These are phyloP conservation scores for Fragaria vesca DNA, from an alignment of 306 rosid species.

Conservation along the genomic window DNA sequence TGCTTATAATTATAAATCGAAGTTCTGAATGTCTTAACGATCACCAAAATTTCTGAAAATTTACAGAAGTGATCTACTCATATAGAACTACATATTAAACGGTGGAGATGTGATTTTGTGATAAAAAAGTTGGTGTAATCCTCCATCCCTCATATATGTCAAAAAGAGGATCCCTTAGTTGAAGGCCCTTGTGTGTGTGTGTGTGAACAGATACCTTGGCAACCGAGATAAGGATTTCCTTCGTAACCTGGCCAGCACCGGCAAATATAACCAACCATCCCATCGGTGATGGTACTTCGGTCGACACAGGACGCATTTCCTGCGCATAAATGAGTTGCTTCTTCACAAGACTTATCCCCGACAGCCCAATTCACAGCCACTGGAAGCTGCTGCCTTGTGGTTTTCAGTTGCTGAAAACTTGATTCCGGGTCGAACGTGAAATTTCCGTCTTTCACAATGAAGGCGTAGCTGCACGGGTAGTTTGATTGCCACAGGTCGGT, in stretches of 20 bases:
- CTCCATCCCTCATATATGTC: no score
- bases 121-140: no score
- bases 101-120: no score
- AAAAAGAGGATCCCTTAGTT: no score
- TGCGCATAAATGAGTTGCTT: background rate
- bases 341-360: constrained; percentile 6
- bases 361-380: constrained; percentile 21
- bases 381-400: background rate
- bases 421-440: constrained; percentile 7
- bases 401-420: background rate
- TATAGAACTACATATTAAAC: no score
- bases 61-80: no score
- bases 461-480: constrained; percentile 22
- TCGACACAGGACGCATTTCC: background rate
- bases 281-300: background rate
- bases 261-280: constrained; percentile 3
- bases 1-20: no score
- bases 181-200: no score
- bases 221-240: constrained; percentile 30
- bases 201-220: constrained; percentile 17
- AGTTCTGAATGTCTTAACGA: no score
- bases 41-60: no score
- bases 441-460: constrained; percentile 5
- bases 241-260: background rate
- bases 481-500: background rate